A percentile compares a stretch with the other conserved stretches of the same genome.
phyloP scores from a whole-genome alignment of 495 filamentous ascomycete genomes.

The Aspergillus nidulans region DNA sequence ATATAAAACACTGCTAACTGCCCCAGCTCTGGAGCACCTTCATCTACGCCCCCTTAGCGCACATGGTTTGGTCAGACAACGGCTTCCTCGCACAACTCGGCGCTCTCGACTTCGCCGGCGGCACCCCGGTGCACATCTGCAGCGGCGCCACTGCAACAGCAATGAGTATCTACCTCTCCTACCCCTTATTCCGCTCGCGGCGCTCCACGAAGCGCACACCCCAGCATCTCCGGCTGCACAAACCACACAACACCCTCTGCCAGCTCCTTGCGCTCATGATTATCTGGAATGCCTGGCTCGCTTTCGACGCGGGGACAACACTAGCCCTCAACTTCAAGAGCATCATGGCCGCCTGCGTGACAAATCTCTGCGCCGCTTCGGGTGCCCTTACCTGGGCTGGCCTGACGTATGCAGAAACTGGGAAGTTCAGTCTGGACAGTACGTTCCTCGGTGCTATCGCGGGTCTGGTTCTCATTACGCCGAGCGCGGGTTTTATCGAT shows the following conservation, averaged over 20 bases:
- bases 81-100: constrained; percentile 35
- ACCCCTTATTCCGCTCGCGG: constrained; percentile 37
- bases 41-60: constrained; percentile 41
- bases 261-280: constrained; percentile 49
- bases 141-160: constrained; percentile 41
- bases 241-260: constrained; percentile 43
- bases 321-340: constrained; percentile 41
- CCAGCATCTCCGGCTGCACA: constrained; percentile 40
- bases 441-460: constrained; percentile 50
- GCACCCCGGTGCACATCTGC: constrained; percentile 46
- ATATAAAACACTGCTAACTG: not conserved
- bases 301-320: constrained; percentile 52
- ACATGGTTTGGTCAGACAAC: constrained; percentile 42
- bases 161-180: constrained; percentile 39
- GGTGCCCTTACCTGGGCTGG: constrained; percentile 45
- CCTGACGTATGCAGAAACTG: constrained; percentile 41
- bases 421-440: constrained; percentile 44
- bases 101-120: constrained; percentile 44
- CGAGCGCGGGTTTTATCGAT: constrained; percentile 43
- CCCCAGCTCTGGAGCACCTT: constrained; percentile 43
- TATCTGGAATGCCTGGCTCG: constrained; percentile 53
- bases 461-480: constrained; percentile 48
- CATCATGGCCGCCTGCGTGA: constrained; percentile 45
- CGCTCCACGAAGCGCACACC: constrained; percentile 33
- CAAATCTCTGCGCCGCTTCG: constrained; percentile 44